Evolutionary conservation across 2,329 filamentous ascomycete species (phyloP), one percentile per base, ranked within the genome.

Genomic region (Thielaviopsis euricoi): DNA sequence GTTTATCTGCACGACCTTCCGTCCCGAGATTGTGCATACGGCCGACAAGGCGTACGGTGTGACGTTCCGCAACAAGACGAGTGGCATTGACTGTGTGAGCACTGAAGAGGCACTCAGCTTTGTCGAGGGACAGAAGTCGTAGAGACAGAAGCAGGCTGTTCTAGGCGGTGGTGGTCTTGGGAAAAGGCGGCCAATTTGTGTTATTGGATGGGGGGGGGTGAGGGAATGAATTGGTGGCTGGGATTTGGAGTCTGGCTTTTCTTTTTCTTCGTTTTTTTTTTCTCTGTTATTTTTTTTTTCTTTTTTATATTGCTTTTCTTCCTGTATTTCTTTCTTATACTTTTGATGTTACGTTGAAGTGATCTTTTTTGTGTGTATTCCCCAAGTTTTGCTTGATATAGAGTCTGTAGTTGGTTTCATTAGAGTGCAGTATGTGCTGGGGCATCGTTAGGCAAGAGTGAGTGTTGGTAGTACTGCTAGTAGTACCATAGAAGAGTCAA

Each of bases 11-110:
- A 98, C 93, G 3, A 98, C 93, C 2, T 98, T 98, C 81, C 79
- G 93, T 59, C 93, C 93, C 1, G 93, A 98, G 73, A 96, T 98
- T 78, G 80, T 98, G 62, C 81, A 86, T 61, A 89, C 97, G 21
- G 93, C 93, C 2, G 90, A 97, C 74, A 95, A 95, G 74, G 96
- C 91, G 72, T 98, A 98, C 70, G 93, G 93, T 61, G 93, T 98
- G 55, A 89, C 87, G 55, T 97, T 91, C 71, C 81, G 82, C 63
- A 91, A 90, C 71, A 97, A 97, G 78, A 94, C 90, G 63, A 95
- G 88, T 73, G 87, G 83, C 46, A 95, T 98, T 66, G 88, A 93
- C 71, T 91, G 91, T 56, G 90, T 96, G 54, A 84, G 81, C 62
- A 82, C 83, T 58, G 88, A 95, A 63, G 87, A 93, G 65, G 93